Evolutionary conservation across 139 green algal species (phyloP).

Genomic region (Asterochloris sp.): DNA sequence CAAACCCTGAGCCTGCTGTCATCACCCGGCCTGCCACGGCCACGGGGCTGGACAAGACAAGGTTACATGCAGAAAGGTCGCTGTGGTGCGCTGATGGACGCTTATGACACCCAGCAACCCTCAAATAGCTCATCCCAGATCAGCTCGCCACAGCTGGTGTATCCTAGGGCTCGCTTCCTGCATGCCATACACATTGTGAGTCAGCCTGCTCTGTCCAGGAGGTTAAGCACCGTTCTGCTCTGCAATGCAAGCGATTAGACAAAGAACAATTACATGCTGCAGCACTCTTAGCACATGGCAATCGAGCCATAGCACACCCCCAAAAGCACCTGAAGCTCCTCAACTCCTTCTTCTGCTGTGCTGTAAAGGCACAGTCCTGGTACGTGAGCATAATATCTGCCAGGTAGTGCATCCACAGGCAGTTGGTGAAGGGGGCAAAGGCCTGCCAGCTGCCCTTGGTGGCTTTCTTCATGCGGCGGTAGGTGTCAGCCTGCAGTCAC

Average conservation of each 20-base stretch:
- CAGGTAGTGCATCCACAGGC: conserved; percentile 92
- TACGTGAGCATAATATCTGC: conserved; percentile 70
- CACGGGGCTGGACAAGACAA: too few species aligned
- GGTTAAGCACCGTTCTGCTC: not conserved
- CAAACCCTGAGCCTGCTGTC: not conserved
- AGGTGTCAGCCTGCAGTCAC: conserved; percentile 70
- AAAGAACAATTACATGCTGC: not conserved
- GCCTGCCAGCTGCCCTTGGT: conserved; percentile 63
- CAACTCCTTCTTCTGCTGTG: conserved; percentile 37
- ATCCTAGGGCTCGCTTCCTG: conserved; percentile 49
- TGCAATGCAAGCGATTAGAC: not conserved
- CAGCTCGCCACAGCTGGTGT: conserved; percentile 44
- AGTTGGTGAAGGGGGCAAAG: conserved; percentile 79
- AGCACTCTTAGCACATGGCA: conserved; percentile 30
- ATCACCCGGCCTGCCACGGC: too few species aligned
- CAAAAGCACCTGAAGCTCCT: conserved; percentile 39
- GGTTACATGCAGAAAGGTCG: too few species aligned
- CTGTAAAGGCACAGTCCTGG: conserved; percentile 40
- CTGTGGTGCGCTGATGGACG: not conserved
- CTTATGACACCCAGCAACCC: conserved; percentile 26
- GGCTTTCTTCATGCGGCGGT: conserved; percentile 77
- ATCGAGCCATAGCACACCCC: conserved; percentile 13
- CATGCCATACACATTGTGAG: not conserved
- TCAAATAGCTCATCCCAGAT: conserved; percentile 74
- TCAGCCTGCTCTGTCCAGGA: not conserved